Evolutionary conservation across 2,329 filamentous ascomycete genomes (phyloP), one percentile per base, ranked within the genome.

Genomic region (Colletotrichum siamense): DNA sequence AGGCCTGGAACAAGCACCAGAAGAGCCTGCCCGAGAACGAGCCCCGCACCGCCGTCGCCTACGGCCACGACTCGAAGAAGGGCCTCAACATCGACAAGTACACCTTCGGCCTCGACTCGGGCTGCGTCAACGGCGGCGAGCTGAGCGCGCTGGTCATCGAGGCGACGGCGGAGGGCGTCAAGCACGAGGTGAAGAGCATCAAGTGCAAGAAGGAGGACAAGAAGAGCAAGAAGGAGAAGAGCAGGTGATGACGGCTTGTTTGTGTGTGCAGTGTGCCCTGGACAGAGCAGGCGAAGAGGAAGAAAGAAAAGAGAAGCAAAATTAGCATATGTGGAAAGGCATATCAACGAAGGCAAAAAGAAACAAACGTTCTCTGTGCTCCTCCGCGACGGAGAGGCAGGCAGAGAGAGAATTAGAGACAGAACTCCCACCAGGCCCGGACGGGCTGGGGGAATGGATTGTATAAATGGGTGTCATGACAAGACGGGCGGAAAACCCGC

Each of bases 31-130:
- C 75, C 62, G 77, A 81, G 32, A 64, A 77, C 15, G 79, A 84
- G 34, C 87, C 90, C 12, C 91, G 88, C 55, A 95, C 94, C 1
- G 67, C 72, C 26, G 94, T 98, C 55, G 89, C 98, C 73, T 98
- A 98, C 84, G 96, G 96, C 7, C 96, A 99, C 82, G 95, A 98
- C 82, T 91, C 95, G 26, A 93, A 93, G 80, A 86, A 86, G 4
- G 96, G 95, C 0, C 89, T 98, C 66, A 82, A 80, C 36, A 79
- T 88, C 75, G 81, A 91, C 66, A 88, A 90, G 65, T 98, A 95
- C 84, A 95, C 94, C 6, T 95, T 96, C 81, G 97, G 97, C 0
- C 87, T 99, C 63, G 97, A 99, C 84, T 95, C 94, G 1, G 94
- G 93, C 0, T 99, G 97, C 83, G 92, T 95, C 5, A 91, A 91